Percentiles rank a stretch among this genome's conserved stretches.
Conservation (phyloP, 1,284 basidiomycete species). For the Marasmius tenuissimus region DNA sequence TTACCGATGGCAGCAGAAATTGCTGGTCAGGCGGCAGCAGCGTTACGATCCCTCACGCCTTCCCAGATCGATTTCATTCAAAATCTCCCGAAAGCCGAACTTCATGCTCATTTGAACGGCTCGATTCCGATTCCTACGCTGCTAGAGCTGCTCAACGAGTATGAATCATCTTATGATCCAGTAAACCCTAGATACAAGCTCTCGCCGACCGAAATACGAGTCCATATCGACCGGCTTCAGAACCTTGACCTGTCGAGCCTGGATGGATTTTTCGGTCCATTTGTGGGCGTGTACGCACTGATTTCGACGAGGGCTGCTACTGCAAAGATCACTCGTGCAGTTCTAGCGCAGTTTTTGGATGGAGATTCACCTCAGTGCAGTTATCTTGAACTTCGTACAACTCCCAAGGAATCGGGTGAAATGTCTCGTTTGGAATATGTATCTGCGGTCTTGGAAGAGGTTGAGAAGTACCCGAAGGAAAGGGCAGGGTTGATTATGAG, state of each 20-base stretch:
- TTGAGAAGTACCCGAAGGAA: conserved; percentile 53
- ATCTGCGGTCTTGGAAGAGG: conserved; percentile 61
- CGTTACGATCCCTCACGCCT: conserved; percentile 40
- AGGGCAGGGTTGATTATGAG: conserved; percentile 68
- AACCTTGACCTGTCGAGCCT: conserved; percentile 51
- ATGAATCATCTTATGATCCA: conserved; percentile 20
- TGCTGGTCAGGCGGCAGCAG: not conserved
- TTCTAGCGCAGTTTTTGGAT: conserved; percentile 63
- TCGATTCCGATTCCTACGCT: conserved; percentile 73
- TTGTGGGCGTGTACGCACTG: conserved; percentile 76
- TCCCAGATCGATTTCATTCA: conserved; percentile 59
- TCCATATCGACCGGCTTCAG: conserved; percentile 49
- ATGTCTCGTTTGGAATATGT: conserved; percentile 66
- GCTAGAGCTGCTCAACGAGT: conserved; percentile 60
- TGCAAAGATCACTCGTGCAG: conserved; percentile 54
- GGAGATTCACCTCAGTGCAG: conserved; percentile 50
- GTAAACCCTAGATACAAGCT: conserved; percentile 3
- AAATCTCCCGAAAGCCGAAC: conserved; percentile 71
- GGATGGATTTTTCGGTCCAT: conserved; percentile 70
- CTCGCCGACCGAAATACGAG: conserved; percentile 33
- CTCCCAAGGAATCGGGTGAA: conserved; percentile 53
- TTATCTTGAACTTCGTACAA: conserved; percentile 76
- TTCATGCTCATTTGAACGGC: conserved; percentile 83
- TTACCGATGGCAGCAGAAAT: not conserved
- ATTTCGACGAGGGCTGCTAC: conserved; percentile 60